These are phyloP conservation scores for Penicillium psychrofluorescens DNA, from an alignment of 495 filamentous ascomycete genomes.

Conservation along the genomic window DNA sequence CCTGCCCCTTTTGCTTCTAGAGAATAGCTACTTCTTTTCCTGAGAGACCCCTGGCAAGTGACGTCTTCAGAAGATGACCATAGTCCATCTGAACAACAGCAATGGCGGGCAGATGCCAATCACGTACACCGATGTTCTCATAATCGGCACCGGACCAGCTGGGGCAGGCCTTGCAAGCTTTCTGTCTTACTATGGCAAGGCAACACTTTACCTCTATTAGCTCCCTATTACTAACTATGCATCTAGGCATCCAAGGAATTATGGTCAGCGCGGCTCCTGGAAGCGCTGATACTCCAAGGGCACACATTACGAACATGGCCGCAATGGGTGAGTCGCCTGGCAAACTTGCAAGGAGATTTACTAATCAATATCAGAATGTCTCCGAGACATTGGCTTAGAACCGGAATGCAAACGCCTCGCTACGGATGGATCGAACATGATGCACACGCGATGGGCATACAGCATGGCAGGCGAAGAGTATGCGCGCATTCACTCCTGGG, in stretches of 20 bases:
- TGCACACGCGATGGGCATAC: slow-evolving; percentile 45
- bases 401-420: slow-evolving; percentile 30
- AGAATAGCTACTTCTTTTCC: too few relatives aligned
- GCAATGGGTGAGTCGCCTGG: slow-evolving; percentile 25
- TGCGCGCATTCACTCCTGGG: slow-evolving; percentile 46
- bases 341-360: not conserved
- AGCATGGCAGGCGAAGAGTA: slow-evolving; percentile 50
- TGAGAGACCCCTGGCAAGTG: too few relatives aligned
- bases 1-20: too few relatives aligned
- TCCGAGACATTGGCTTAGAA: slow-evolving; percentile 50
- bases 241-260: slow-evolving; percentile 38
- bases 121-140: slow-evolving; percentile 36
- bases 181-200: slow-evolving; percentile 41
- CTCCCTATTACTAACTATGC: not conserved
- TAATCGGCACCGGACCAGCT: slow-evolving; percentile 50
- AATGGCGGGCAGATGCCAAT: not conserved
- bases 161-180: slow-evolving; percentile 50
- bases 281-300: slow-evolving; percentile 45
- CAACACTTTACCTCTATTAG: not conserved
- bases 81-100: slow-evolving; percentile 4
- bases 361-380: slow-evolving; percentile 32
- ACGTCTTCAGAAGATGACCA: slow-evolving; percentile 3
- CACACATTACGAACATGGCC: slow-evolving; percentile 49
- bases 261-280: slow-evolving; percentile 39
- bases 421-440: slow-evolving; percentile 31